Conservation (phyloP, 768 basidiomycete genomes). For the Mycena maculata region DNA sequence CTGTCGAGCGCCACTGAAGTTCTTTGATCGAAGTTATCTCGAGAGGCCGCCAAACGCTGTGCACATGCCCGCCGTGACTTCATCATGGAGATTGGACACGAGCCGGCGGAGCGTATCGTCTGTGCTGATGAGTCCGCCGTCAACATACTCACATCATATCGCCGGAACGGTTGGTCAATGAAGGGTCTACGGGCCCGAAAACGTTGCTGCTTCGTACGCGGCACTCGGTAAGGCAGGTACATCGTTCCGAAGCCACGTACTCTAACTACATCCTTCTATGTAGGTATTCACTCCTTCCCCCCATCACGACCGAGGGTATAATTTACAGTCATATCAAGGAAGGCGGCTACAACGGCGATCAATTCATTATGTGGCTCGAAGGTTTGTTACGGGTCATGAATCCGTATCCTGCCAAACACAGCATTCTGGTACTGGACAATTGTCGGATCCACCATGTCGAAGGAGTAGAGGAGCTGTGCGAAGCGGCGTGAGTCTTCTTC, state of each 20-base stretch:
- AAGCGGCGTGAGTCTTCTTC: not conserved
- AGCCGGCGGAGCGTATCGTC: conserved; percentile 27
- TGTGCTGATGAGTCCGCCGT: conserved; percentile 32
- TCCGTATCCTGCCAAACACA: too few species aligned
- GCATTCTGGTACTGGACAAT: not conserved
- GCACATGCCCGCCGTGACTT: conserved; percentile 17
- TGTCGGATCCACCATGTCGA: too few species aligned
- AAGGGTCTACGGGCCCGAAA: conserved; percentile 23
- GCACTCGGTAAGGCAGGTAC: conserved; percentile 20
- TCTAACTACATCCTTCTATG: too few species aligned
- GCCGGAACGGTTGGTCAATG: conserved; percentile 28
- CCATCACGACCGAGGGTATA: conserved; percentile 30
- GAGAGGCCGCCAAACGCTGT: conserved; percentile 22
- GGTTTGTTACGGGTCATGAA: too few species aligned
- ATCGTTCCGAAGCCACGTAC: not conserved
- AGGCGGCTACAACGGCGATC: conserved; percentile 33
- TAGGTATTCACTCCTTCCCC: conserved; percentile 36
- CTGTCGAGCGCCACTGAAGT: too few species aligned
- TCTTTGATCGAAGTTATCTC: not conserved
- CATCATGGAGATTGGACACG: conserved; percentile 24
- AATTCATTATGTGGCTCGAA: conserved; percentile 14
- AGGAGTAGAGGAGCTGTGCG: not conserved
- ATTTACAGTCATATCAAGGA: conserved; percentile 31
- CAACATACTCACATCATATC: conserved; percentile 34
- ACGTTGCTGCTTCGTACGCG: conserved; percentile 26